Conservation (phyloP, 2,329 filamentous ascomycete species). For the Colletotrichum navitas region DNA sequence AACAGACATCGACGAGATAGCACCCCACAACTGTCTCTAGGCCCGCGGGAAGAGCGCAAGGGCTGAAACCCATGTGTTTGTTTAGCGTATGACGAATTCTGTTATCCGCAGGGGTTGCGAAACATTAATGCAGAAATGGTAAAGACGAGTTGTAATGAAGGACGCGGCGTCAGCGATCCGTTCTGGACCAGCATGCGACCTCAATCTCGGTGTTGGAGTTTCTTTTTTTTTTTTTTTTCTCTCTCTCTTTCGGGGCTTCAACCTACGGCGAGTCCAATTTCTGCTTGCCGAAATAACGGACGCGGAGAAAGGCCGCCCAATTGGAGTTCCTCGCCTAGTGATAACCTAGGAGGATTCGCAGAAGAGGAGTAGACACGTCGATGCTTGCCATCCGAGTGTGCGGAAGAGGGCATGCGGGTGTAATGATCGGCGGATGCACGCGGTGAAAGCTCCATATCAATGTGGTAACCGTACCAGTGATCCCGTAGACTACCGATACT, state of each 20-base stretch:
- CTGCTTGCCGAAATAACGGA: constrained; percentile 59
- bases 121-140: constrained; percentile 5
- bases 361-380: constrained; percentile 59
- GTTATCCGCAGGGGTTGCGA: constrained; percentile 13
- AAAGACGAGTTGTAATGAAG: constrained; percentile 15
- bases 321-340: constrained; percentile 60
- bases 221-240: too few relatives aligned
- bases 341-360: constrained; percentile 58
- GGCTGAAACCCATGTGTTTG: constrained; percentile 28
- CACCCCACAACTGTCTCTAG: constrained; percentile 25
- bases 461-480: constrained; percentile 54
- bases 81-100: constrained; percentile 5
- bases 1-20: constrained; percentile 12
- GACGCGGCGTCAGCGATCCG: background rate
- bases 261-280: constrained; percentile 68
- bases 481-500: constrained; percentile 58
- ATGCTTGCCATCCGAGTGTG: constrained; percentile 47
- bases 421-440: constrained; percentile 52
- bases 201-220: background rate
- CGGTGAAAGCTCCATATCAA: constrained; percentile 53
- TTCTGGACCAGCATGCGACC: constrained; percentile 8
- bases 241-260: constrained; percentile 49
- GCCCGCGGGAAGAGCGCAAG: constrained; percentile 36
- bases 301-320: constrained; percentile 63
- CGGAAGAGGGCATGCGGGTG: constrained; percentile 36